These are phyloP conservation scores for Seminavis robusta DNA, from an alignment of 108 stramenopile genomes.

Conservation along the genomic window DNA sequence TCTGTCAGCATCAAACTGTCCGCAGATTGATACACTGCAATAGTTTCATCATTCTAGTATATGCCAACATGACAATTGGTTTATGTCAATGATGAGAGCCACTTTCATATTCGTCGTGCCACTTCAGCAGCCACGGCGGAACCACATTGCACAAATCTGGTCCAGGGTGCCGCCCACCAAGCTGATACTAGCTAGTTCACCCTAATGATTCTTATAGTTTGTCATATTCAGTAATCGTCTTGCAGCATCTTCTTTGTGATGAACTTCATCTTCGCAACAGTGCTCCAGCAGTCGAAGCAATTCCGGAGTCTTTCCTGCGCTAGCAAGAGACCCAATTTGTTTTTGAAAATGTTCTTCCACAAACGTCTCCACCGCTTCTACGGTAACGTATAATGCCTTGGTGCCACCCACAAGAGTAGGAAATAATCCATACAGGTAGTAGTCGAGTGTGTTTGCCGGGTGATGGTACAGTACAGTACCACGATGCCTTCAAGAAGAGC, in stretches of 20 bases:
- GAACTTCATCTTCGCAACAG: constrained; percentile 24
- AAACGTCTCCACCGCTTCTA: constrained; percentile 21
- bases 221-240: not conserved
- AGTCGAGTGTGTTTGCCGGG: no score
- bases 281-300: constrained; percentile 8
- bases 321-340: constrained; percentile 7
- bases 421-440: constrained; percentile 12
- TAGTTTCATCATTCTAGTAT: no score
- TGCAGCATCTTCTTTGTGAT: constrained; percentile 18
- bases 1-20: no score
- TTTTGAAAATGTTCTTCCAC: constrained; percentile 20
- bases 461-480: no score
- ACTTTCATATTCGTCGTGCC: constrained; percentile 14
- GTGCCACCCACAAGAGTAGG: constrained; percentile 7
- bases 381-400: constrained; percentile 14
- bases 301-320: constrained; percentile 2
- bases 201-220: not conserved
- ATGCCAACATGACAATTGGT: no score
- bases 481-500: no score
- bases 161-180: constrained; percentile 12
- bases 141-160: not conserved
- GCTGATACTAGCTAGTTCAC: no score
- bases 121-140: constrained; percentile 5
- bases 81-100: no score
- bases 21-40: no score